These are phyloP conservation scores for Mycena epipterygia DNA, from an alignment of 768 basidiomycete species.

Conservation along the genomic window DNA sequence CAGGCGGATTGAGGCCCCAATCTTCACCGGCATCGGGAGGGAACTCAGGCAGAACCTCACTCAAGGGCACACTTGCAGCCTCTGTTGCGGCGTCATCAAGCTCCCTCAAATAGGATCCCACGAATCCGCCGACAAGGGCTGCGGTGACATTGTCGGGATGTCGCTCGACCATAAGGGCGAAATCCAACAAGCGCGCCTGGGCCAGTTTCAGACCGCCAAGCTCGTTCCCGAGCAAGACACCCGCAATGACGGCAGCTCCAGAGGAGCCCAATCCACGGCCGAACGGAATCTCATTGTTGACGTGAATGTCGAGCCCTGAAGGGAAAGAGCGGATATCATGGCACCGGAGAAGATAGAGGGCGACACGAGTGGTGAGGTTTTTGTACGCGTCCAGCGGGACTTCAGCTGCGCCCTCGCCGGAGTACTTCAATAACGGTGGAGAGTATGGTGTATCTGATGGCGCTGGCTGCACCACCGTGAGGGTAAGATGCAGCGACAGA, in stretches of 20 bases:
- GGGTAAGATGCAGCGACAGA: conserved; percentile 85
- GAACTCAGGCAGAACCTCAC: conserved; percentile 96
- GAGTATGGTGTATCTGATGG: conserved; percentile 49
- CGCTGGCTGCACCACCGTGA: conserved; percentile 61
- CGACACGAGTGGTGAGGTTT: conserved; percentile 97
- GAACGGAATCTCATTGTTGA: conserved; percentile 95
- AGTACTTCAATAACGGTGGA: conserved; percentile 78
- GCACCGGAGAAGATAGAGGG: conserved; percentile 97
- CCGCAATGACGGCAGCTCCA: conserved; percentile 98
- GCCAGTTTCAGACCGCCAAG: conserved; percentile 82
- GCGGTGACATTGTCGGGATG: conserved; percentile 99
- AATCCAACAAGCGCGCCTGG: conserved; percentile 86
- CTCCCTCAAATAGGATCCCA: conserved; percentile 95
- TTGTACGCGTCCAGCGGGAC: conserved; percentile 96
- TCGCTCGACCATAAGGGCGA: conserved; percentile 98
- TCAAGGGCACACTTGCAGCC: conserved; percentile 92
- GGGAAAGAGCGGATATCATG: conserved; percentile 84
- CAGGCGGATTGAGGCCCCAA: conserved; percentile 92
- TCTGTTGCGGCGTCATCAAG: conserved; percentile 84
- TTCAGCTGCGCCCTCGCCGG: conserved; percentile 90
- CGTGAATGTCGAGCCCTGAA: conserved; percentile 78
- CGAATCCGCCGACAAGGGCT: conserved; percentile 96
- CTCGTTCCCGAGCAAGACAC: conserved; percentile 90
- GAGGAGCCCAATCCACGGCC: conserved; percentile 98
- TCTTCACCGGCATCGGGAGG: conserved; percentile 92